Evolutionary conservation across 306 rosid genomes (phyloP), one percentile per base, ranked within the genome.

Genomic region (Ammopiptanthus mongolicus): DNA sequence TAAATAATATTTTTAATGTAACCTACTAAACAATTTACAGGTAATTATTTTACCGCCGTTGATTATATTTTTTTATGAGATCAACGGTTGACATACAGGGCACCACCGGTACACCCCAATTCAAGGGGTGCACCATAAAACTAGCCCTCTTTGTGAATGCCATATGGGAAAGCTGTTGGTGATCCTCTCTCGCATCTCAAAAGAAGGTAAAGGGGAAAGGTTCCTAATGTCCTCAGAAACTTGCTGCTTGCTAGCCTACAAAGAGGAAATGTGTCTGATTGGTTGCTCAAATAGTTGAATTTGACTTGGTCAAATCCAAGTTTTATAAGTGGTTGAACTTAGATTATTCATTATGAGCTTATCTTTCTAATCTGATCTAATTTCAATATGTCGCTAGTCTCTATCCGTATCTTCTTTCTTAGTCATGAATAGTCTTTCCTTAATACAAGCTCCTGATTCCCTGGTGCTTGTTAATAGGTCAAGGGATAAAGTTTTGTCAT

Each of bases 191-290:
- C 78, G 81, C 73, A 65, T 89, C 82, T 89, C 83, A 87, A 91
- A 89, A 91, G 92, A 86, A 86, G 92, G 78, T 76, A 87, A 89
- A 91, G 87, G 77, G 73, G 50, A 86, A 88, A 88, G 92, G 78
- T 79, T 78, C 33, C 79, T 65, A 58, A 68, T 83, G 80, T 77
- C 80, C 53, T 1, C 86, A 42, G 42, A 57, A 53, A 61, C 65
- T 78, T 78, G 83, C 55, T 61, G 21, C 79, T 76, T 70, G 80
- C 79, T 84, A 78, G 50, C 82, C 74, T 82, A 74, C 86, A 85
- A 85, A 85, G 83, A 61, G 37, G 31, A 80, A 69, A 81, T 67
- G 17, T 78, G 83, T 80, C 74, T 85, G 53, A 37, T 80, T 66
- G 50, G 71, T 69, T 77, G 48, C 17, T 65, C 42, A 65, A 55